A percentile compares a stretch with the other conserved stretches of the same genome.
Evolutionary conservation across 2,329 filamentous ascomycete species (phyloP).

Genomic region (Hortaea werneckii): DNA sequence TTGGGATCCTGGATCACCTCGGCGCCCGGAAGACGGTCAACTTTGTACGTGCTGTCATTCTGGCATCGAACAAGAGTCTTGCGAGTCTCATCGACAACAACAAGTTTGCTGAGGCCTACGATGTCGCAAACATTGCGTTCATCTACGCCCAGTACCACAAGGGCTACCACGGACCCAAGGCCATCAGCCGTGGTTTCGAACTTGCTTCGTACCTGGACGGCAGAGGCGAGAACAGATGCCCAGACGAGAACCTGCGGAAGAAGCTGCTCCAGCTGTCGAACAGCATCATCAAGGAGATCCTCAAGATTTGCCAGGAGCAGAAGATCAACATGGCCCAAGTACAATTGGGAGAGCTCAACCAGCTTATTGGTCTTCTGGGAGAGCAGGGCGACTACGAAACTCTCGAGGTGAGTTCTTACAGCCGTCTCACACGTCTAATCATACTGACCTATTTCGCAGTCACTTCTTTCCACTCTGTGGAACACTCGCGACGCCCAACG

Average conservation of each 20-base stretch:
- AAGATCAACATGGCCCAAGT: conserved; percentile 37
- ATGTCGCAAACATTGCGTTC: conserved; percentile 36
- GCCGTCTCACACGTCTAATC: neutral
- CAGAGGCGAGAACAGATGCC: conserved; percentile 24
- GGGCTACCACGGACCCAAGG: conserved; percentile 31
- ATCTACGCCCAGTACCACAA: conserved; percentile 33
- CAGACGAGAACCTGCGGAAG: conserved; percentile 25
- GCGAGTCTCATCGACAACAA: conserved; percentile 28
- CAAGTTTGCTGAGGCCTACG: conserved; percentile 32
- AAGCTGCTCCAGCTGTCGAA: conserved; percentile 30
- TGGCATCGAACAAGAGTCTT: conserved; percentile 28
- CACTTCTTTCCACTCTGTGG: conserved; percentile 36
- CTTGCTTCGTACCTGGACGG: conserved; percentile 37
- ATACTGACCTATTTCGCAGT: neutral
- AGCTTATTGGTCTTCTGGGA: conserved; percentile 38
- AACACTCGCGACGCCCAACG: conserved; percentile 36
- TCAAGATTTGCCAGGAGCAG: conserved; percentile 32
- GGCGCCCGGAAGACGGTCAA: conserved; percentile 27
- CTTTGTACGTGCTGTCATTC: conserved; percentile 31
- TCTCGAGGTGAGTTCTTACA: conserved; percentile 26
- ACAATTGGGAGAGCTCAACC: conserved; percentile 35
- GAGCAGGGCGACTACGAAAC: conserved; percentile 38
- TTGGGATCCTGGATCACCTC: conserved; percentile 32
- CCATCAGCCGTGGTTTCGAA: conserved; percentile 36
- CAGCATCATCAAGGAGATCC: conserved; percentile 32